A percentile compares a stretch with the other conserved stretches of the same genome.
These are phyloP conservation scores for Pseudozyma sp. DNA, from an alignment of 1,284 basidiomycete species.

Conservation along the genomic window DNA sequence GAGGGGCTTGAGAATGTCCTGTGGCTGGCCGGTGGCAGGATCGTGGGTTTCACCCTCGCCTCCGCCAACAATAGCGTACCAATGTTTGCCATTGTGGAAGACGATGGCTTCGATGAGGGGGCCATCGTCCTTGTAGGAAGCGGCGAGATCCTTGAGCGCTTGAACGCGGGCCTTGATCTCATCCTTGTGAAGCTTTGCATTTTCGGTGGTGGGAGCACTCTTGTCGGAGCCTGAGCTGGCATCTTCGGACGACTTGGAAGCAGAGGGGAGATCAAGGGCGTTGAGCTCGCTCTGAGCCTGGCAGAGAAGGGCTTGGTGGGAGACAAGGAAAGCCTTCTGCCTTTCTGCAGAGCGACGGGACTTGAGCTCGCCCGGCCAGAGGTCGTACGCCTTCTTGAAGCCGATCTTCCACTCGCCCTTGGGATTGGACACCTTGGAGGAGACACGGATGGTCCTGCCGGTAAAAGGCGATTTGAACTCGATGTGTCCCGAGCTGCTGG, in stretches of 20 bases:
- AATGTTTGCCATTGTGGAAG: constrained; percentile 68
- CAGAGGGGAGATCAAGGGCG: constrained; percentile 24
- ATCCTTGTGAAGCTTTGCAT: constrained; percentile 47
- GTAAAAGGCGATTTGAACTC: constrained; percentile 64
- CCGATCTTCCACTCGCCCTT: constrained; percentile 67
- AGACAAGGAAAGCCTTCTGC: constrained; percentile 63
- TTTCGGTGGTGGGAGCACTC: constrained; percentile 16
- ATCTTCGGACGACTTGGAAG: constrained; percentile 10
- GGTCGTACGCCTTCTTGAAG: constrained; percentile 67
- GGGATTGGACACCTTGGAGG: constrained; percentile 60
- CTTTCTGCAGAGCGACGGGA: constrained; percentile 63
- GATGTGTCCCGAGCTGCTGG: constrained; percentile 25
- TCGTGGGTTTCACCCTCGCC: constrained; percentile 66
- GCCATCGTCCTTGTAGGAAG: constrained; percentile 64
- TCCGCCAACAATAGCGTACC: constrained; percentile 68
- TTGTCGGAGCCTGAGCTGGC: constrained; percentile 15
- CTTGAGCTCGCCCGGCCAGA: constrained; percentile 68
- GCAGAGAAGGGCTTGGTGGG: constrained; percentile 60
- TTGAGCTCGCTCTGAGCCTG: constrained; percentile 58
- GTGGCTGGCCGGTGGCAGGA: constrained; percentile 54
- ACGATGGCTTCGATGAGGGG: constrained; percentile 67
- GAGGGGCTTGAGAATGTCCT: constrained; percentile 38
- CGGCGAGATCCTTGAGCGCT: constrained; percentile 62
- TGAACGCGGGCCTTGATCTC: constrained; percentile 65
- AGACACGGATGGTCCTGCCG: constrained; percentile 60